Evolutionary conservation across 257 asterid species (phyloP), one percentile per base, ranked within the genome.

Genomic region (Phtheirospermum japonicum): DNA sequence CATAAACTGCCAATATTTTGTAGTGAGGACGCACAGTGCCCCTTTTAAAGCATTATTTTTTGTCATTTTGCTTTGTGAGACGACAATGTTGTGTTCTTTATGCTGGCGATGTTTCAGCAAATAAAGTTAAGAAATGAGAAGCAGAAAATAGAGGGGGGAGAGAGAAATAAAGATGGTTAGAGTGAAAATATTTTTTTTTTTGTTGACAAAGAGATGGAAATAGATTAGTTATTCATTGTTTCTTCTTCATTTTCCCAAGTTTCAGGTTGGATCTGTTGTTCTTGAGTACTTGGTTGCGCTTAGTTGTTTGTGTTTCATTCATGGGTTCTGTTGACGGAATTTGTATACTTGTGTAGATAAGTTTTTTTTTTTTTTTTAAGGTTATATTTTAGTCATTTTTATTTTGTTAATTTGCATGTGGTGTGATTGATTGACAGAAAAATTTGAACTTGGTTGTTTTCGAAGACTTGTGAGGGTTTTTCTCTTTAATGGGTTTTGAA

Each of bases 211-310:
- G 66, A 69, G 60, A 69, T n/a, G n/a, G n/a, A 65, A 61, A 61
- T 60, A 34, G 57, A 70, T 61, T 52, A 39, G 62, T 48, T n/a
- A 19, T 63, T 54, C 50, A 13, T 28, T 52, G 70, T 33, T 16
- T 54, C 30, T 60, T 34, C 60, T 70, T 54, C 23, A 66, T 43
- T 31, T 9, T 58, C 52, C 56, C 4, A 5, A n/a, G n/a, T n/a
- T 55, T 28, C 36, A 74, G 69, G 77, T 78, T 74, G 67, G 71
- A 67, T 74, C 71, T 74, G 63, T 54, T 71, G 20, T 64, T 74
- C 17, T 17, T 36, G 43, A 46, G 4, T 50, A 36, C 26, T 12
- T 56, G 14, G 11, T 65, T 59, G 14, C 69, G 23, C 19, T 64
- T 42, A 3, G 9, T 51, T 58, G 0, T 20, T 48, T 23, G 4